phyloP scores from a whole-genome alignment of 164 flowering plant species.

The Berberis vulgaris region DNA sequence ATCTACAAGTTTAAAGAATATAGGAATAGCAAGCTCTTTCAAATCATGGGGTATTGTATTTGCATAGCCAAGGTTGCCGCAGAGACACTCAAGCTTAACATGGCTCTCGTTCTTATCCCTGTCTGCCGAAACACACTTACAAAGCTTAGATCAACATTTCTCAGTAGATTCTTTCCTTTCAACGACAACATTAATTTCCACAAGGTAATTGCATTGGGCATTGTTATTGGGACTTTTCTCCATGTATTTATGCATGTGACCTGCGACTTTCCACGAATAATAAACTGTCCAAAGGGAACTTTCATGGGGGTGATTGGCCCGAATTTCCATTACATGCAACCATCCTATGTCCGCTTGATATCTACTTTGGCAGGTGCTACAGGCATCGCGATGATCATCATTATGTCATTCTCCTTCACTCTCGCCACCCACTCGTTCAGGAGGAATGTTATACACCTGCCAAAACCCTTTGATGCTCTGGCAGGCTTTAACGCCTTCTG shows the following conservation, averaged over 20 bases:
- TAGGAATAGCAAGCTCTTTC: conserved; percentile 18
- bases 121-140: conserved; percentile 85
- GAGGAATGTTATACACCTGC: conserved; percentile 66
- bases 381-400: conserved; percentile 54
- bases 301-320: conserved; percentile 40
- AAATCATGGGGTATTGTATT: conserved; percentile 68
- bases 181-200: conserved; percentile 95
- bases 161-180: conserved; percentile 53
- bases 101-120: conserved; percentile 87
- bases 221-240: conserved; percentile 33
- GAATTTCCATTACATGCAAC: conserved; percentile 40
- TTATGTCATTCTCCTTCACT: conserved; percentile 70
- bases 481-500: conserved; percentile 98
- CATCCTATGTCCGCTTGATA: conserved; percentile 38
- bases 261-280: conserved; percentile 57
- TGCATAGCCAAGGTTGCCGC: conserved; percentile 88
- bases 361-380: conserved; percentile 35
- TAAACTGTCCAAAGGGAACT: conserved; percentile 20
- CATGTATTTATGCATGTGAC: conserved; percentile 45
- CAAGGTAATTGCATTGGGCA: conserved; percentile 59
- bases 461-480: conserved; percentile 47
- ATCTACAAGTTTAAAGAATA: conserved; percentile 45
- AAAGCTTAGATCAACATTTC: conserved; percentile 56
- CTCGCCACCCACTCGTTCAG: conserved; percentile 70
- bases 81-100: conserved; percentile 75